Percentiles rank a stretch among this genome's conserved stretches.
These are phyloP conservation scores for Erysimum cheiranthoides DNA, from an alignment of 345 rosid species.

Conservation along the genomic window DNA sequence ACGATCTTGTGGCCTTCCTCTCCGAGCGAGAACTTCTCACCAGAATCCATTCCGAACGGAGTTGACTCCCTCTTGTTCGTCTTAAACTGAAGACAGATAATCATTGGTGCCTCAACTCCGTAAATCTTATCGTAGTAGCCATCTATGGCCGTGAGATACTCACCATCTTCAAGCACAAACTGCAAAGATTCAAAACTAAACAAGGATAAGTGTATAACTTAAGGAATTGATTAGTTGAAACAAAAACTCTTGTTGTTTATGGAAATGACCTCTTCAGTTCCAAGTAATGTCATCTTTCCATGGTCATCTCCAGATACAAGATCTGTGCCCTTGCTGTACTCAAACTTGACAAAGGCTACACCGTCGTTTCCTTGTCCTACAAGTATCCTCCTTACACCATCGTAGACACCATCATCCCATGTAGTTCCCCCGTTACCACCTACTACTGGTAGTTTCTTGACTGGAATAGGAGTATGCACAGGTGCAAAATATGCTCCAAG, in stretches of 20 bases:
- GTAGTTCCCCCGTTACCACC: slow-evolving; percentile 39
- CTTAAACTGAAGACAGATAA: slow-evolving; percentile 33
- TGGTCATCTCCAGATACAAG: slow-evolving; percentile 38
- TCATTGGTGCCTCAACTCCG: slow-evolving; percentile 15
- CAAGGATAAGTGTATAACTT: not conserved
- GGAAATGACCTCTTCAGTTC: slow-evolving; percentile 23
- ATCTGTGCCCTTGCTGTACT: slow-evolving; percentile 20
- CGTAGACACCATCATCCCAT: slow-evolving; percentile 46
- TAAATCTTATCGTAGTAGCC: slow-evolving; percentile 35
- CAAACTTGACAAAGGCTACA: slow-evolving; percentile 37
- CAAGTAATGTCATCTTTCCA: slow-evolving; percentile 36
- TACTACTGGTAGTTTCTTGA: slow-evolving; percentile 18
- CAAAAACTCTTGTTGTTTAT: not conserved
- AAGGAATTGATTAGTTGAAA: not conserved
- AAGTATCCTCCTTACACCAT: slow-evolving; percentile 29
- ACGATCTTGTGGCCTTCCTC: slow-evolving; percentile 38
- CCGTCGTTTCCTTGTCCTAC: slow-evolving; percentile 35
- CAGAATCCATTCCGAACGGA: slow-evolving; percentile 28
- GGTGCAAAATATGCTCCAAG: slow-evolving; percentile 40
- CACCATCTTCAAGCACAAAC: slow-evolving; percentile 43
- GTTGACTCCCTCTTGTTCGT: slow-evolving; percentile 41
- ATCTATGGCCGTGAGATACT: slow-evolving; percentile 33
- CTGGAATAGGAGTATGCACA: not conserved
- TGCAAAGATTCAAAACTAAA: not conserved
- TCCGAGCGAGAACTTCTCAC: slow-evolving; percentile 28